Evolutionary conservation across 768 basidiomycete genomes (phyloP).

Genomic region (Suillus discolor): DNA sequence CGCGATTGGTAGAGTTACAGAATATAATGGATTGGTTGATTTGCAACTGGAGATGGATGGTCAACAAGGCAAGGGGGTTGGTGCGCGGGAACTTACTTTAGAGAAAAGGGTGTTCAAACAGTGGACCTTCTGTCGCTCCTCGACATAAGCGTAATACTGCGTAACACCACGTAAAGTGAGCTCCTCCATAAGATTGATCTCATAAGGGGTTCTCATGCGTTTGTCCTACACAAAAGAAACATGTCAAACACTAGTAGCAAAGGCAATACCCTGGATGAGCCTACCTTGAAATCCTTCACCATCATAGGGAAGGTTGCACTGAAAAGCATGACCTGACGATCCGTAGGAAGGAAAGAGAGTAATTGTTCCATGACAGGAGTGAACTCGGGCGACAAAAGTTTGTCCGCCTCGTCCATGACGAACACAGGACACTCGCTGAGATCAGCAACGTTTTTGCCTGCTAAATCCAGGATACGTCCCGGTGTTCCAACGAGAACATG

Average conservation of each 20-base stretch:
- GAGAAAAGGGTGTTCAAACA: conserved; percentile 99
- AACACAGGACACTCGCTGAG: conserved; percentile 93
- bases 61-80: conserved; percentile 2
- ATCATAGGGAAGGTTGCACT: conserved; percentile 99
- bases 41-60: conserved; percentile 70
- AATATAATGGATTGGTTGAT: conserved; percentile 99
- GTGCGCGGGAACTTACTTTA: conserved; percentile 56
- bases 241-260: conserved; percentile 19
- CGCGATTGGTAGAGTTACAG: conserved; percentile 99
- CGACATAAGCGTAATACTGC: conserved; percentile 99
- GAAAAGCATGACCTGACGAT: conserved; percentile 98
- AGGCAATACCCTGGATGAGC: neutral
- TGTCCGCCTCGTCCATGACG: conserved; percentile 99
- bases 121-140: conserved; percentile 99
- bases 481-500: conserved; percentile 98
- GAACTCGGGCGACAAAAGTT: conserved; percentile 95
- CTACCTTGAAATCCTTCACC: conserved; percentile 98
- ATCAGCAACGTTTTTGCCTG: conserved; percentile 92
- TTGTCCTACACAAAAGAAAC: conserved; percentile 63
- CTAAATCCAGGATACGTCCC: conserved; percentile 92
- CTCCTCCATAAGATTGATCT: conserved; percentile 99
- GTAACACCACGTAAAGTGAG: conserved; percentile 98
- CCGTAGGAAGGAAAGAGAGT: conserved; percentile 77
- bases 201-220: conserved; percentile 94
- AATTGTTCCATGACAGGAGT: conserved; percentile 98